Base-by-base conservation (phyloP, 176 grass and related monocot genomes). In the Echinochloa phyllopogon region DNA sequence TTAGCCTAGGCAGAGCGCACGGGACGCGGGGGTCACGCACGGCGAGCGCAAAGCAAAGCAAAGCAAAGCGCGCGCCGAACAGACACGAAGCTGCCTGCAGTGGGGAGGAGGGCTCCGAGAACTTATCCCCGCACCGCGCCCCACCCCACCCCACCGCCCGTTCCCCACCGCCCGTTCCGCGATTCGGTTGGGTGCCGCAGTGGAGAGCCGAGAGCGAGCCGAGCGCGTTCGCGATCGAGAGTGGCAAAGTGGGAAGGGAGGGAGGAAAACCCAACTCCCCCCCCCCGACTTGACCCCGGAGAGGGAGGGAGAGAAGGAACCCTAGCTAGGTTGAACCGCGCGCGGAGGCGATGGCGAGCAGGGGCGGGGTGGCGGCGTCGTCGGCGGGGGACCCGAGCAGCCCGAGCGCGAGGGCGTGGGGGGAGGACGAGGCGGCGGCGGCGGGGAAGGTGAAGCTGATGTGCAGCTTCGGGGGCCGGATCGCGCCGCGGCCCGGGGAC, bases 391-490 rank as follows among this genome's bases (percentile, higher is more conserved):
- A 94, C 41, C 65, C 91, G 38, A 74, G 72, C 15, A 82, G 73
- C 78, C 88, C 88, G 69, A 75, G 78, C 74, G 82, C 76, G 85
- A 50, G 66, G 59, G 29, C 72, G 50, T 43, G 41, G 83, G 6
- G 74, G 72, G 73, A 43, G 5, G 80, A 5, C 78, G 73, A 62
- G 75, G 90, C 76, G 56, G 76, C 53, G 70, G 18, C 3, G 82
- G 50, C 10, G 1, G 76, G 70, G 40, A 97, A 94, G 86, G 86
- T 87, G 62, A 94, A 94, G 88, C 82, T 94, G n/a, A 87, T 98
- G 27, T 97, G 94, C 86, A 94, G 94, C 84, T 94, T 85, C 78
- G 94, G 88, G 0, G 94, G 94, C 14, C 87, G 87, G 79, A 94
- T 97, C 89, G 66, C 93, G 36, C 92, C 90, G 59, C 38, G 94